Evolutionary conservation across 2,329 filamentous ascomycete genomes (phyloP).

Genomic region (Sporothrix curviconia): DNA sequence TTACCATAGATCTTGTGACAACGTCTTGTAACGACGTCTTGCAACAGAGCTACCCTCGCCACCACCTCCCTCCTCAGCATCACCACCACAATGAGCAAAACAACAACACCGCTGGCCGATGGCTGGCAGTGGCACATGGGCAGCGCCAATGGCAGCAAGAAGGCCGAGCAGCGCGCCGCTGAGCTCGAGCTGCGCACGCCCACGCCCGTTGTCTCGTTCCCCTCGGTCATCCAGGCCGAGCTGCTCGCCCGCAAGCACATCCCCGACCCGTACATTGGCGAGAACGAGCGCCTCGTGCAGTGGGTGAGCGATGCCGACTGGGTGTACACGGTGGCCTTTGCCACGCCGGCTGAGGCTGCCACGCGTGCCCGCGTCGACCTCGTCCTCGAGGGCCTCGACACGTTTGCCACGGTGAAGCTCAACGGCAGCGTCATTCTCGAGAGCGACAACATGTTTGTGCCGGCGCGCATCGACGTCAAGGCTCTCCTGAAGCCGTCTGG

Average conservation of each 20-base stretch:
- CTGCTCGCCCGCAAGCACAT: too few relatives aligned
- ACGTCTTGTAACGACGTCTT: too few relatives aligned
- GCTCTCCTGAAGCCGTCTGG: slow-evolving; percentile 39
- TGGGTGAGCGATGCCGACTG: slow-evolving; percentile 69
- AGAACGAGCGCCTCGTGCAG: slow-evolving; percentile 67
- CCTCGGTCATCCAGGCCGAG: background rate
- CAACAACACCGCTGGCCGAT: background rate
- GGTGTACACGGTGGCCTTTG: slow-evolving; percentile 61
- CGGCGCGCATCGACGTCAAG: slow-evolving; percentile 60
- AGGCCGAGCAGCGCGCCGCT: background rate
- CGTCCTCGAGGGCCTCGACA: slow-evolving; percentile 73
- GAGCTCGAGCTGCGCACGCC: background rate
- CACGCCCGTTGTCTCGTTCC: background rate
- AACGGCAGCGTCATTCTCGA: slow-evolving; percentile 64
- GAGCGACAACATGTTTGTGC: slow-evolving; percentile 73
- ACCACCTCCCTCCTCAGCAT: too few relatives aligned
- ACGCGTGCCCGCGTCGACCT: slow-evolving; percentile 36
- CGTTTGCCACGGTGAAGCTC: slow-evolving; percentile 64
- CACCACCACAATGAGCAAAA: background rate
- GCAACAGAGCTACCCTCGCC: too few relatives aligned
- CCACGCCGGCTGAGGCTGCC: slow-evolving; percentile 33
- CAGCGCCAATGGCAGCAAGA: background rate
- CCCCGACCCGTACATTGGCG: slow-evolving; percentile 64
- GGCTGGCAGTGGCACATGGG: background rate
- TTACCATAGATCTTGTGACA: too few relatives aligned